Conservation (phyloP, 2,329 filamentous ascomycete species). For the Alternaria viburni region DNA sequence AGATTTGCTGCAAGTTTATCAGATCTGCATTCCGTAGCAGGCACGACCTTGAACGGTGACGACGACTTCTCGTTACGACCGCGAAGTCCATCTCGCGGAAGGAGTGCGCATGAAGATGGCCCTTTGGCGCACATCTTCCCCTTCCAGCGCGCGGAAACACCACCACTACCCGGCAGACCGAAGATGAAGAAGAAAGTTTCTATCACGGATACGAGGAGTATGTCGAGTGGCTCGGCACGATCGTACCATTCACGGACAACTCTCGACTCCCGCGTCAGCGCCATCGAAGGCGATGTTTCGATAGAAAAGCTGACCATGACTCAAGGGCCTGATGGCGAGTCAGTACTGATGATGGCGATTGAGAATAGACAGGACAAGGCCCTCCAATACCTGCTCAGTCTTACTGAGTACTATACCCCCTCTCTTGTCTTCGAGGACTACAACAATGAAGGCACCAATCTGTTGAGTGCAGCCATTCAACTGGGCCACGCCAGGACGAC, state of each 20-base stretch:
- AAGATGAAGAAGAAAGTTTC: constrained; percentile 77
- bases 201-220: constrained; percentile 86
- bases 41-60: constrained; percentile 41
- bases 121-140: constrained; percentile 85
- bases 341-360: constrained; percentile 68
- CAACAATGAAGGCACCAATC: constrained; percentile 87
- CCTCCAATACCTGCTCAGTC: constrained; percentile 78
- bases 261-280: constrained; percentile 66
- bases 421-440: constrained; percentile 78
- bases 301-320: constrained; percentile 79
- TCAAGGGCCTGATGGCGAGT: constrained; percentile 75
- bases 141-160: constrained; percentile 71
- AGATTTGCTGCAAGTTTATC: constrained; percentile 41
- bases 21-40: constrained; percentile 33
- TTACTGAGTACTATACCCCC: constrained; percentile 77
- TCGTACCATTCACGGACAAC: constrained; percentile 85
- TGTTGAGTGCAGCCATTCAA: constrained; percentile 90
- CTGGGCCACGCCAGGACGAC: constrained; percentile 77
- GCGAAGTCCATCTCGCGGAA: constrained; percentile 26
- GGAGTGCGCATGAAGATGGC: constrained; percentile 38
- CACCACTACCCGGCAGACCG: constrained; percentile 55
- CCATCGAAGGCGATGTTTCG: constrained; percentile 84
- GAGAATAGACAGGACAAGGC: constrained; percentile 70
- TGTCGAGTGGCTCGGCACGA: constrained; percentile 83
- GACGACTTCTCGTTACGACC: constrained; percentile 25